Evolutionary conservation across 345 rosid species (phyloP).

Genomic region (Salix arbutifolia): DNA sequence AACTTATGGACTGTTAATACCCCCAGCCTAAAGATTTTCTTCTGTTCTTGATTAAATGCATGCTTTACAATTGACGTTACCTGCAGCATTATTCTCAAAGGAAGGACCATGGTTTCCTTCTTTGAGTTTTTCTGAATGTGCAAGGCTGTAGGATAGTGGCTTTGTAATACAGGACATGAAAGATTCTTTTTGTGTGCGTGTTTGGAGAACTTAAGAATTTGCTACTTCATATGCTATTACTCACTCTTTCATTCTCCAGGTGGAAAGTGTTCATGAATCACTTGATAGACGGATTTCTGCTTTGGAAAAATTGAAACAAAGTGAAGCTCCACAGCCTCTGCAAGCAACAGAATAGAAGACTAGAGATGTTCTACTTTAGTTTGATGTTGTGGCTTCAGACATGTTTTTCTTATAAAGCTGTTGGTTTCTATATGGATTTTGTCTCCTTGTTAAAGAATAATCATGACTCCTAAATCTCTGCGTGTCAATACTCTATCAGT

Average conservation of each 20-base stretch:
- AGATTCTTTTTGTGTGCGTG: background rate
- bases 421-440: slow-evolving; percentile 10
- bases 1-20: too few relatives aligned
- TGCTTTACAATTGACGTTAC: background rate
- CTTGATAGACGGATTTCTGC: slow-evolving; percentile 66
- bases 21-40: background rate
- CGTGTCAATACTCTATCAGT: slow-evolving; percentile 4
- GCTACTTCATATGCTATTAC: background rate
- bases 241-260: slow-evolving; percentile 30
- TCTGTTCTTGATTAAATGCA: background rate
- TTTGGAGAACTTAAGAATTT: background rate
- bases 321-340: slow-evolving; percentile 53
- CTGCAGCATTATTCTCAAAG: background rate
- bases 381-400: slow-evolving; percentile 1
- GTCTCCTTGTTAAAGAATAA: slow-evolving; percentile 15
- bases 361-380: slow-evolving; percentile 5
- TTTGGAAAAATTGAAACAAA: slow-evolving; percentile 74
- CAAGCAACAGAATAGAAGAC: slow-evolving; percentile 54
- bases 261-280: slow-evolving; percentile 57
- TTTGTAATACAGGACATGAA: background rate
- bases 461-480: background rate
- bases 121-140: too few relatives aligned
- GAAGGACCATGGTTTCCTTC: background rate
- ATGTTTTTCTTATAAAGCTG: background rate
- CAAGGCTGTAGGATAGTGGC: background rate